phyloP scores from a whole-genome alignment of 1,139 yeast species.

The Taiozyma sp. region DNA sequence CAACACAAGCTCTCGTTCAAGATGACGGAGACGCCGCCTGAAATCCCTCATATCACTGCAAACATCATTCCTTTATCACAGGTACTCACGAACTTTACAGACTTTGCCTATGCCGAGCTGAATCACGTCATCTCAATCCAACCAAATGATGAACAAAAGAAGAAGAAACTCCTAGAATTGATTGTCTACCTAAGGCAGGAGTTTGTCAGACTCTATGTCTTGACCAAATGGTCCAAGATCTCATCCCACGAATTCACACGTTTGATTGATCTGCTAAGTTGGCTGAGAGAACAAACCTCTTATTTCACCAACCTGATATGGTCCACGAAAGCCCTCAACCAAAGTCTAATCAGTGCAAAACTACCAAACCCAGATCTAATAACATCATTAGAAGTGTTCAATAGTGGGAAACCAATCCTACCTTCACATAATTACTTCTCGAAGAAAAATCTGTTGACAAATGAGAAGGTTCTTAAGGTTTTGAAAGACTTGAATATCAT shows the following conservation, averaged over 20 bases:
- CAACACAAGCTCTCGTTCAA: background rate
- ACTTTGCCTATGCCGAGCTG: slow-evolving; percentile 60
- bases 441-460: slow-evolving; percentile 45
- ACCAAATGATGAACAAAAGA: slow-evolving; percentile 55
- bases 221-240: slow-evolving; percentile 76
- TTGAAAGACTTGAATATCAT: slow-evolving; percentile 67
- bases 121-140: slow-evolving; percentile 55
- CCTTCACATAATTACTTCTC: slow-evolving; percentile 55
- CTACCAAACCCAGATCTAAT: slow-evolving; percentile 83
- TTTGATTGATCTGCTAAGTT: slow-evolving; percentile 78
- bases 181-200: slow-evolving; percentile 73
- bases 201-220: slow-evolving; percentile 74
- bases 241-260: slow-evolving; percentile 64
- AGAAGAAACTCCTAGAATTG: slow-evolving; percentile 60
- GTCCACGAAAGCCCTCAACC: slow-evolving; percentile 54
- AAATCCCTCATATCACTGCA: slow-evolving; percentile 67
- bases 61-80: slow-evolving; percentile 62
- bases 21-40: slow-evolving; percentile 9
- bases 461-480: slow-evolving; percentile 50
- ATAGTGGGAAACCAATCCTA: slow-evolving; percentile 70
- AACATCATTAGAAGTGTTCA: slow-evolving; percentile 81
- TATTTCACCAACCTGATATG: slow-evolving; percentile 57
- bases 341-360: slow-evolving; percentile 74
- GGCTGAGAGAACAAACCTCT: slow-evolving; percentile 79
- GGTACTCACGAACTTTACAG: slow-evolving; percentile 54